Percentiles rank a stretch among this genome's conserved stretches.
Conservation (phyloP, 164 flowering plant genomes). For the Cinnamomum chago region DNA sequence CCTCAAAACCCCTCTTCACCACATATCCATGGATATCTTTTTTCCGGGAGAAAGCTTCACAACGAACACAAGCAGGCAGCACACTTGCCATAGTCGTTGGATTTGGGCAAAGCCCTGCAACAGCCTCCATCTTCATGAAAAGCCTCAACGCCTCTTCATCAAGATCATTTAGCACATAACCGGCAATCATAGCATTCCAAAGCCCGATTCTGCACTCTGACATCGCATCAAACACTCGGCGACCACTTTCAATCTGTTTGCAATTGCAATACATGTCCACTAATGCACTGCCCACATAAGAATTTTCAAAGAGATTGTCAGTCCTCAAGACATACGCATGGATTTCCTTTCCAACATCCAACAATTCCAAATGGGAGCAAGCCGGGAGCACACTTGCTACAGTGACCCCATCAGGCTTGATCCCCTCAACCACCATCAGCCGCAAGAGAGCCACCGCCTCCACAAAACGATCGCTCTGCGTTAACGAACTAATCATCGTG, state of each 20-base stretch:
- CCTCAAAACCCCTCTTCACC: slow-evolving; percentile 52
- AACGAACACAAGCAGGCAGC: slow-evolving; percentile 62
- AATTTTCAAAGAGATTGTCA: slow-evolving; percentile 37
- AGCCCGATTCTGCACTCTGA: slow-evolving; percentile 37
- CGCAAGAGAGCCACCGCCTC: slow-evolving; percentile 50
- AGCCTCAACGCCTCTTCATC: slow-evolving; percentile 53
- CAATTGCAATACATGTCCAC: slow-evolving; percentile 91
- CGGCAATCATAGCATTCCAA: slow-evolving; percentile 86
- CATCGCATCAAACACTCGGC: slow-evolving; percentile 47
- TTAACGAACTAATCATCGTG: slow-evolving; percentile 53
- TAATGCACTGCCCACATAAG: slow-evolving; percentile 66
- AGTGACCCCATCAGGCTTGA: slow-evolving; percentile 65
- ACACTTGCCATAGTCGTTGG: slow-evolving; percentile 72
- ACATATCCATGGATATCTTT: slow-evolving; percentile 67
- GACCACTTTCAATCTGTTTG: slow-evolving; percentile 40
- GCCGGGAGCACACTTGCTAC: slow-evolving; percentile 74
- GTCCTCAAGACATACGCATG: slow-evolving; percentile 64
- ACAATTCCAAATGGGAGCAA: slow-evolving; percentile 60
- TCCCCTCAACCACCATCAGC: slow-evolving; percentile 43
- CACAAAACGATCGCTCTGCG: slow-evolving; percentile 49
- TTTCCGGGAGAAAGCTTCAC: slow-evolving; percentile 42
- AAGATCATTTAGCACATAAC: slow-evolving; percentile 54
- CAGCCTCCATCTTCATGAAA: slow-evolving; percentile 52
- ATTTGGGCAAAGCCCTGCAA: slow-evolving; percentile 44
- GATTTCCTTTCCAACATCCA: slow-evolving; percentile 56